Evolutionary conservation across 192 early-diverging fungal species (phyloP).

Genomic region (Backusella psychrophila): DNA sequence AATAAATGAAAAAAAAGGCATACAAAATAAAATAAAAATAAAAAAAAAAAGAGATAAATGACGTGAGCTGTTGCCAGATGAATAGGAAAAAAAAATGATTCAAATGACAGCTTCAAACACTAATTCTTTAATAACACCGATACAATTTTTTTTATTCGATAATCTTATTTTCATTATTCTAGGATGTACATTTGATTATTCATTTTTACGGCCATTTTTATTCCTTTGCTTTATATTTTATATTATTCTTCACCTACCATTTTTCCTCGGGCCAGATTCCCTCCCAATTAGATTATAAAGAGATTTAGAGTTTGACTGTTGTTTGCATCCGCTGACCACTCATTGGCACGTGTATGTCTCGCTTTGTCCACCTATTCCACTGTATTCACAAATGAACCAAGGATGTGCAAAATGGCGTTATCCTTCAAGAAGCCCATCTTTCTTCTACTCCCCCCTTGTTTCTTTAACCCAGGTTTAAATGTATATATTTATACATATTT

Average conservation of each 20-base stretch:
- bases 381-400: not conserved
- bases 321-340: not conserved
- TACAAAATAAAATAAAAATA: not conserved
- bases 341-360: not conserved
- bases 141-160: not conserved
- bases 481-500: not conserved
- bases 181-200: too few species aligned
- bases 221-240: not conserved
- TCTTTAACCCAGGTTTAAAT: not conserved
- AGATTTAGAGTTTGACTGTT: not conserved
- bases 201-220: too few species aligned
- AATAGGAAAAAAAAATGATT: not conserved
- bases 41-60: not conserved
- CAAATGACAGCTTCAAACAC: not conserved
- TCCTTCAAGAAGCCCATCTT: not conserved
- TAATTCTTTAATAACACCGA: not conserved
- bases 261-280: constrained; percentile 1
- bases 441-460: not conserved
- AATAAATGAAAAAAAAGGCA: not conserved
- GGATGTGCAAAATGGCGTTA: constrained; percentile 6
- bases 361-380: constrained; percentile 7
- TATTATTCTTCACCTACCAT: not conserved
- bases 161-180: not conserved
- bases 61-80: constrained; percentile 3
- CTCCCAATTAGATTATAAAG: constrained; percentile 2